These are phyloP conservation scores for Myriangium duriaei DNA, from an alignment of 2,329 filamentous ascomycete species.

Conservation along the genomic window DNA sequence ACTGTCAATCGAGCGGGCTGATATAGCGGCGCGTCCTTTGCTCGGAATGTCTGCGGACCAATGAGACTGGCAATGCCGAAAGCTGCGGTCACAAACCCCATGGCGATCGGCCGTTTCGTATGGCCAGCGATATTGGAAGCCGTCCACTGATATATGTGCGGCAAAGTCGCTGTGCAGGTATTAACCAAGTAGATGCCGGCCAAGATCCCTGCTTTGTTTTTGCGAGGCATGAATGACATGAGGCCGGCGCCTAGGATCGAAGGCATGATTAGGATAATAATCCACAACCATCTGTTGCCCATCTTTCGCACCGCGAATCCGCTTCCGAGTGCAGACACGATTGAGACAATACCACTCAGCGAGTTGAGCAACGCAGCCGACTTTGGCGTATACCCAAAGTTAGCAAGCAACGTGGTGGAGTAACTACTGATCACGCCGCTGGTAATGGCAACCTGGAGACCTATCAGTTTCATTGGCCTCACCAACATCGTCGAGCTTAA, in stretches of 20 bases:
- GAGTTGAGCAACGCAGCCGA: slow-evolving; percentile 42
- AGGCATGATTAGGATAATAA: slow-evolving; percentile 6
- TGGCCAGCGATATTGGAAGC: slow-evolving; percentile 47
- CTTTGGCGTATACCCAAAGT: slow-evolving; percentile 25
- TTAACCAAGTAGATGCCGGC: slow-evolving; percentile 22
- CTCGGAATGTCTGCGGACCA: slow-evolving; percentile 24
- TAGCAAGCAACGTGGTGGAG: slow-evolving; percentile 34
- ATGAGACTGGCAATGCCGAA: slow-evolving; percentile 24
- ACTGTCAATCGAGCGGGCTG: slow-evolving; percentile 20
- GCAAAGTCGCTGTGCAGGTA: slow-evolving; percentile 20
- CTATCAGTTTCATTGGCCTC: slow-evolving; percentile 14
- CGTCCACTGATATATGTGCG: slow-evolving; percentile 23
- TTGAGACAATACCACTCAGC: slow-evolving; percentile 41
- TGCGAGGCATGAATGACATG: slow-evolving; percentile 24
- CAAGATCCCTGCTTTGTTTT: slow-evolving; percentile 29
- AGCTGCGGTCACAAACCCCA: slow-evolving; percentile 17
- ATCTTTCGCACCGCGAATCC: slow-evolving; percentile 34
- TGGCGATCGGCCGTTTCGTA: slow-evolving; percentile 57
- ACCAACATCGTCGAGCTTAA: no score
- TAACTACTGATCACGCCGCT: slow-evolving; percentile 44
- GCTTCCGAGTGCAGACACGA: slow-evolving; percentile 39
- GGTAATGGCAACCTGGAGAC: slow-evolving; percentile 39
- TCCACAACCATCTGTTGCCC: slow-evolving; percentile 40
- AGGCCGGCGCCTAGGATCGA: slow-evolving; percentile 9
- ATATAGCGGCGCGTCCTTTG: slow-evolving; percentile 23